A percentile compares a stretch with the other conserved stretches of the same genome.
phyloP scores from a whole-genome alignment of 2,329 filamentous ascomycete genomes.

The Trichoderma arundinaceum region DNA sequence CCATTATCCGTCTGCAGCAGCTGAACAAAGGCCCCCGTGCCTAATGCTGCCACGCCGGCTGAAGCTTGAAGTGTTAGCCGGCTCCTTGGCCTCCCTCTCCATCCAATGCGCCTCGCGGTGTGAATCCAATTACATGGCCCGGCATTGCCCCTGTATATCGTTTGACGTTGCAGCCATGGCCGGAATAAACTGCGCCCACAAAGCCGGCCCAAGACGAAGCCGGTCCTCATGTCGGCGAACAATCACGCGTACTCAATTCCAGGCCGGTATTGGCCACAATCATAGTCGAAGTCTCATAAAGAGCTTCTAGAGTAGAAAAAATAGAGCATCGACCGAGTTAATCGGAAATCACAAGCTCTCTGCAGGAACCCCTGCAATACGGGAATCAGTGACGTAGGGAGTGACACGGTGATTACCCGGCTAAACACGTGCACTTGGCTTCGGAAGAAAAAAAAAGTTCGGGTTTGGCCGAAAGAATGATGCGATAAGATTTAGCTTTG shows the following conservation, averaged over 20 bases:
- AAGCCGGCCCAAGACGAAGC: slow-evolving; percentile 51
- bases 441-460: slow-evolving; percentile 20
- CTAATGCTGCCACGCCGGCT: slow-evolving; percentile 53
- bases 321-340: slow-evolving; percentile 6
- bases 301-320: background rate
- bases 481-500: slow-evolving; percentile 33
- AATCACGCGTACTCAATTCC: slow-evolving; percentile 27
- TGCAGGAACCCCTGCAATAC: slow-evolving; percentile 15
- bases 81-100: slow-evolving; percentile 34
- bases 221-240: slow-evolving; percentile 53
- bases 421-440: slow-evolving; percentile 37
- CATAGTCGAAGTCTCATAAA: slow-evolving; percentile 22
- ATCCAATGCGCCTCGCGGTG: slow-evolving; percentile 38
- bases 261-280: slow-evolving; percentile 2
- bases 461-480: slow-evolving; percentile 13
- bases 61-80: slow-evolving; percentile 48
- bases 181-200: slow-evolving; percentile 49
- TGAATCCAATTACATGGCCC: slow-evolving; percentile 38
- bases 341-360: slow-evolving; percentile 26
- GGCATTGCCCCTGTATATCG: slow-evolving; percentile 35
- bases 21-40: slow-evolving; percentile 62
- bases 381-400: slow-evolving; percentile 35
- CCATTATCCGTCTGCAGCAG: slow-evolving; percentile 61
- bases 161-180: slow-evolving; percentile 36
- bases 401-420: slow-evolving; percentile 39